phyloP scores from a whole-genome alignment of 1,284 basidiomycete species.

The Porogramme epimiltina region DNA sequence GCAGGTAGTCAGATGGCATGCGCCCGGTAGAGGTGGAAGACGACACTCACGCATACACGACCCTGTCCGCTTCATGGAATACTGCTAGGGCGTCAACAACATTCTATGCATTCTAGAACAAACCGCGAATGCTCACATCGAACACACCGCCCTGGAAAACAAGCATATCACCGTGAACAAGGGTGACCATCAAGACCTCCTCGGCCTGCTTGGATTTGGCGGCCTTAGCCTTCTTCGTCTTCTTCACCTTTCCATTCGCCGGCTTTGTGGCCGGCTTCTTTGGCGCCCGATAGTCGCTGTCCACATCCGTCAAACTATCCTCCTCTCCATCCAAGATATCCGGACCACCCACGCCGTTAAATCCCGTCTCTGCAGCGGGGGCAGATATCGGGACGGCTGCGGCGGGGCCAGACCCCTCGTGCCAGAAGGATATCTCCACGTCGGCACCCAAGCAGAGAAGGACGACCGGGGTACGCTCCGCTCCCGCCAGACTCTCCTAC shows the following conservation, averaged over 20 bases:
- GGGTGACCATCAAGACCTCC: constrained; percentile 41
- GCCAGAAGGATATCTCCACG: constrained; percentile 29
- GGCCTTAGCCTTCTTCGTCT: constrained; percentile 1
- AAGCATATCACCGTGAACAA: constrained; percentile 60
- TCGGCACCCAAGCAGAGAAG: constrained; percentile 37
- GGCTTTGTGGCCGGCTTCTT: neutral
- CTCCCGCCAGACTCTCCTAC: constrained; percentile 14
- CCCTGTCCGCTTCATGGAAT: constrained; percentile 8
- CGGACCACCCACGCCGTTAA: no score
- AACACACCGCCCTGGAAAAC: constrained; percentile 24
- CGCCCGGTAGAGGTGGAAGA: neutral
- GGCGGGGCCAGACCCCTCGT: neutral
- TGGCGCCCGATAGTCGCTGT: neutral
- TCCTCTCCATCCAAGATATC: neutral
- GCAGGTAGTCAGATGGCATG: neutral
- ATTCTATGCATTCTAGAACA: neutral
- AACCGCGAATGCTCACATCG: neutral
- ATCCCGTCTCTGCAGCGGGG: no score
- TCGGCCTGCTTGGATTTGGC: neutral
- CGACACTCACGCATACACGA: constrained; percentile 6
- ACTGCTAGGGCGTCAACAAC: neutral
- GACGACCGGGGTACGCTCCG: constrained; percentile 18
- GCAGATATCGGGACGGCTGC: neutral
- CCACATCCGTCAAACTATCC: no score
- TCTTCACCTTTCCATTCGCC: neutral